These are phyloP conservation scores for Verticillium isaacii DNA, from an alignment of 2,329 filamentous ascomycete species.

Conservation along the genomic window DNA sequence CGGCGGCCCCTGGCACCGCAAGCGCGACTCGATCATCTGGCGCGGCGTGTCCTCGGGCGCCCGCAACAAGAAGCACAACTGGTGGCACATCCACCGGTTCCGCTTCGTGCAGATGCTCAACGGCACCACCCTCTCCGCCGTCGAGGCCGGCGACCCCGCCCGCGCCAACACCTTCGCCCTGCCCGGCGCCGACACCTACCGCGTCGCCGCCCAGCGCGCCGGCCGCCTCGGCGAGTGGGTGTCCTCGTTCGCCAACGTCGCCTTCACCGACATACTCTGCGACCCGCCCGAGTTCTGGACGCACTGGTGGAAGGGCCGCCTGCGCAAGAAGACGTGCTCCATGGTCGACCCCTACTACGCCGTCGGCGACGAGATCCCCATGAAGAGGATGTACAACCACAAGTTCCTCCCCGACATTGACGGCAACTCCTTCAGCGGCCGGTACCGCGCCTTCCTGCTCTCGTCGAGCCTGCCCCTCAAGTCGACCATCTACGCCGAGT, in stretches of 20 bases:
- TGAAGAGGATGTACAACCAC: constrained; percentile 31
- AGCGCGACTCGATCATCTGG: constrained; percentile 47
- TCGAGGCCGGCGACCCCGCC: constrained; percentile 40
- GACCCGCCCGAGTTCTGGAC: constrained; percentile 17
- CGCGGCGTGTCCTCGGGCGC: constrained; percentile 54
- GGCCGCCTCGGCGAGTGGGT: constrained; percentile 21
- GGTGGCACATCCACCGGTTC: constrained; percentile 57
- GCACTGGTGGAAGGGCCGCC: constrained; percentile 1
- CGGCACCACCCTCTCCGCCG: constrained; percentile 30
- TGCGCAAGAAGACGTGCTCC: constrained; percentile 11
- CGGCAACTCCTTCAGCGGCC: constrained; percentile 47
- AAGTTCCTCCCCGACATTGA: constrained; percentile 60
- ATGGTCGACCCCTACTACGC: constrained; percentile 18
- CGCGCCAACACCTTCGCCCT: constrained; percentile 1
- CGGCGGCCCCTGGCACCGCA: constrained; percentile 47
- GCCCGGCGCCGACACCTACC: background rate
- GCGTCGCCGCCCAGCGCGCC: background rate
- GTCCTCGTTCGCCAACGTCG: constrained; percentile 17
- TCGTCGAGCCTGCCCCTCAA: constrained; percentile 55
- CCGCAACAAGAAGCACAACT: constrained; percentile 40
- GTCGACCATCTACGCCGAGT: constrained; percentile 57
- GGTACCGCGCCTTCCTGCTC: constrained; percentile 47
- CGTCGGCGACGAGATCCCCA: constrained; percentile 16
- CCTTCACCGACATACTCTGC: constrained; percentile 23
- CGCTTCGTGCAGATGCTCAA: constrained; percentile 35